Percentiles rank a stretch among this genome's conserved stretches.
phyloP scores from a whole-genome alignment of 202 grass and related monocot genomes.

The Saccharum hybrid region DNA sequence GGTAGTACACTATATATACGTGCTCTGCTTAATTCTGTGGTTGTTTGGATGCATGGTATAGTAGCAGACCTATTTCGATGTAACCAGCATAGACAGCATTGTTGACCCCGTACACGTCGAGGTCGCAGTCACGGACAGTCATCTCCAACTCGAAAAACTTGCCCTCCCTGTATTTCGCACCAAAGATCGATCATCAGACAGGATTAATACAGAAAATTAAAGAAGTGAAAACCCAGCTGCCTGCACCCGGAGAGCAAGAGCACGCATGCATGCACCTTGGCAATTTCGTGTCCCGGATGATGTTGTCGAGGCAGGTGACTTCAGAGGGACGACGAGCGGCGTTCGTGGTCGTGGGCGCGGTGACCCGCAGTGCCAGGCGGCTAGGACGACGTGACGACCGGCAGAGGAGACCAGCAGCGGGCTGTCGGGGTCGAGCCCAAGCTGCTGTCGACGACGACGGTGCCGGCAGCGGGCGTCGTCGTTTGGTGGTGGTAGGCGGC shows the following conservation, averaged over 20 bases:
- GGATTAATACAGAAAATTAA: no score
- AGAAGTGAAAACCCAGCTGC: neutral
- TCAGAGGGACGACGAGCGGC: neutral
- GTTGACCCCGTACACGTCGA: constrained; percentile 65
- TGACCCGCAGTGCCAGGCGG: neutral
- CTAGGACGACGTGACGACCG: neutral
- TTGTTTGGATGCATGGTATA: no score
- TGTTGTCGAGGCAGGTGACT: neutral
- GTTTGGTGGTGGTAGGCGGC: neutral
- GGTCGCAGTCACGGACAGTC: constrained; percentile 61
- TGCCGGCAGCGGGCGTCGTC: neutral
- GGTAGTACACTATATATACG: no score
- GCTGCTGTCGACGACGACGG: neutral
- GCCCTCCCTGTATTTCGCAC: constrained; percentile 14
- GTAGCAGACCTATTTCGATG: constrained; percentile 53
- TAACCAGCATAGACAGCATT: constrained; percentile 53
- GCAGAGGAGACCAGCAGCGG: neutral
- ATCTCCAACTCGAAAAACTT: constrained; percentile 61
- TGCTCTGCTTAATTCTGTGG: no score
- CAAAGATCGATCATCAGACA: no score
- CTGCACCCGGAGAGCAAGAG: no score
- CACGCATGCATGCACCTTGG: no score
- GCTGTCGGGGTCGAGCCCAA: neutral
- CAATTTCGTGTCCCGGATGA: neutral
- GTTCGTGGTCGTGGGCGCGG: neutral